A percentile compares a stretch with the other conserved stretches of the same genome.
Conservation (phyloP, 306 rosid genomes). For the barrel medic (Medicago truncatula) region MtrunA17r5.0-ANR NC_053044.1:40736001-40736500, state of each 20-base stretch:
- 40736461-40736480: slow-evolving; percentile 15
- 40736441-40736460: no score
- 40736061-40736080: slow-evolving; percentile 6
- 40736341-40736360: no score
- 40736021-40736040: slow-evolving; percentile 28
- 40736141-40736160: slow-evolving; percentile 31
- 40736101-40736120: neutral
- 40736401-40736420: no score
- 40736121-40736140: slow-evolving; percentile 23
- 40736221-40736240: neutral
- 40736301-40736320: no score
- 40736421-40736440: no score
- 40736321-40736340: no score
- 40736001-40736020: slow-evolving; percentile 26
- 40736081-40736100: slow-evolving; percentile 31
- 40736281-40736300: no score
- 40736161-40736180: slow-evolving; percentile 17
- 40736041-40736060: neutral
- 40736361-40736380: no score
- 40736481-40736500: neutral
- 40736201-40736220: slow-evolving; percentile 1
- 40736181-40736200: slow-evolving; percentile 16
- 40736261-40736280: no score
- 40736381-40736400: no score
- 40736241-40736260: neutral